A percentile compares a stretch with the other conserved stretches of the same genome.
Evolutionary conservation across 148 eudicot genomes (phyloP).

Genomic region (Dysphania ambrosioides): DNA sequence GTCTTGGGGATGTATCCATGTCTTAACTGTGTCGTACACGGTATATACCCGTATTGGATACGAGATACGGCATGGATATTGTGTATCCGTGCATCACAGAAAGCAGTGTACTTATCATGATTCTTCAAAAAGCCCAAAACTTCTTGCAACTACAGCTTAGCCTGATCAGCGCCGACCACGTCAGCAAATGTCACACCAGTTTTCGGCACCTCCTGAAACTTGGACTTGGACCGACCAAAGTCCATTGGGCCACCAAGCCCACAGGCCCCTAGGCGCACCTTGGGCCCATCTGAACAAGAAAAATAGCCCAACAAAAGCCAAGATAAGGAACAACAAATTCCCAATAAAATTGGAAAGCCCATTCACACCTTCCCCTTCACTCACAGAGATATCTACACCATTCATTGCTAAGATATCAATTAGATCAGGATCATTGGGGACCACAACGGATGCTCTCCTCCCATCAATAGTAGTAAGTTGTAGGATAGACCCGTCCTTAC

Average conservation of each 20-base stretch:
- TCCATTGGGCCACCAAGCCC: conserved; percentile 99
- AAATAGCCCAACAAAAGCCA: conserved; percentile 89
- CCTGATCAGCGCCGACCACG: conserved; percentile 98
- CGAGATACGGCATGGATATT: too few species aligned
- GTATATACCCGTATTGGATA: too few species aligned
- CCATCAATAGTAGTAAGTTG: conserved; percentile 92
- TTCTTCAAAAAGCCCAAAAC: conserved; percentile 97
- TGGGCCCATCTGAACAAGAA: conserved; percentile 75
- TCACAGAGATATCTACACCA: conserved; percentile 90
- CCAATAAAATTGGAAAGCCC: conserved; percentile 78
- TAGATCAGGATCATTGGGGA: conserved; percentile 92
- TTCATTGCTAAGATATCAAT: conserved; percentile 93
- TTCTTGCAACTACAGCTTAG: conserved; percentile 88
- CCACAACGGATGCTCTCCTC: conserved; percentile 64
- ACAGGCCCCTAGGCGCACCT: conserved; percentile 97
- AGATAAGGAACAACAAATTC: conserved; percentile 67
- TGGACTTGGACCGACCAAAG: conserved; percentile 90
- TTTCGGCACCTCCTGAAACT: conserved; percentile 99
- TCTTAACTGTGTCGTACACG: conserved; percentile 75
- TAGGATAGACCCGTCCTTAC: conserved; percentile 68
- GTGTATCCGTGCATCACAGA: conserved; percentile 97
- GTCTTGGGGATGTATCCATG: too few species aligned
- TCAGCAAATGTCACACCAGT: conserved; percentile 87
- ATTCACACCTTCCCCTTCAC: conserved; percentile 82
- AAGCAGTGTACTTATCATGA: conserved; percentile 92